Conservation (phyloP, 2,329 filamentous ascomycete genomes). For the Stachybotrys elegans region DNA sequence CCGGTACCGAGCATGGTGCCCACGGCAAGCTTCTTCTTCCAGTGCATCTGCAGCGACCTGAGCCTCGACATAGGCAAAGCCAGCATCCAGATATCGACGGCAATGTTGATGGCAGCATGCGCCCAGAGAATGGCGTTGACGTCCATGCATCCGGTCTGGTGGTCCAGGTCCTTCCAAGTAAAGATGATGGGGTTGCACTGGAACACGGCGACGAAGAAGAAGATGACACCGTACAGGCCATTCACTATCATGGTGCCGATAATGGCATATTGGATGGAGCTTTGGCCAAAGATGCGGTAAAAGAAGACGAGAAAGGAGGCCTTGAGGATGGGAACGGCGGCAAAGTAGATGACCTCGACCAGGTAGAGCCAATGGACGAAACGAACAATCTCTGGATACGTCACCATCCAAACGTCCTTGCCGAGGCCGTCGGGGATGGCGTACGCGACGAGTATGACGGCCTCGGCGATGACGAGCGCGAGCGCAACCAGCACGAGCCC, state of each 20-base stretch:
- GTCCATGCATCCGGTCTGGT: slow-evolving; percentile 37
- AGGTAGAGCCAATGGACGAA: slow-evolving; percentile 35
- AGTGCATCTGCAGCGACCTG: slow-evolving; percentile 26
- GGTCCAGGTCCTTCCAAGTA: slow-evolving; percentile 39
- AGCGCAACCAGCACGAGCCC: too few species aligned
- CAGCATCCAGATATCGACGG: slow-evolving; percentile 40
- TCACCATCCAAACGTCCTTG: slow-evolving; percentile 38
- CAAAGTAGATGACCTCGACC: slow-evolving; percentile 33
- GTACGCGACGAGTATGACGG: too few species aligned
- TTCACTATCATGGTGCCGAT: slow-evolving; percentile 29
- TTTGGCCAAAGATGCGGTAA: slow-evolving; percentile 39
- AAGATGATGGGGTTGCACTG: slow-evolving; percentile 45
- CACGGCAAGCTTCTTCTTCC: slow-evolving; percentile 35
- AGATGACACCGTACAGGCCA: slow-evolving; percentile 27
- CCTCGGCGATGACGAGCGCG: too few species aligned
- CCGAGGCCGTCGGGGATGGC: slow-evolving; percentile 28
- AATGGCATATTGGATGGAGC: slow-evolving; percentile 26
- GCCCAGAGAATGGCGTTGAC: slow-evolving; percentile 40
- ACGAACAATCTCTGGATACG: slow-evolving; percentile 29
- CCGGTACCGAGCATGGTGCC: slow-evolving; percentile 38
- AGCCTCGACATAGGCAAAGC: slow-evolving; percentile 36
- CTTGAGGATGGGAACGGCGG: slow-evolving; percentile 34
- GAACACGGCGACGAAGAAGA: slow-evolving; percentile 34
- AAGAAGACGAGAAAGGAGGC: slow-evolving; percentile 45
- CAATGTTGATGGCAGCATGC: slow-evolving; percentile 40